phyloP scores from a whole-genome alignment of 2,329 filamentous ascomycete genomes.

The Fusarium oligoseptatum region DNA sequence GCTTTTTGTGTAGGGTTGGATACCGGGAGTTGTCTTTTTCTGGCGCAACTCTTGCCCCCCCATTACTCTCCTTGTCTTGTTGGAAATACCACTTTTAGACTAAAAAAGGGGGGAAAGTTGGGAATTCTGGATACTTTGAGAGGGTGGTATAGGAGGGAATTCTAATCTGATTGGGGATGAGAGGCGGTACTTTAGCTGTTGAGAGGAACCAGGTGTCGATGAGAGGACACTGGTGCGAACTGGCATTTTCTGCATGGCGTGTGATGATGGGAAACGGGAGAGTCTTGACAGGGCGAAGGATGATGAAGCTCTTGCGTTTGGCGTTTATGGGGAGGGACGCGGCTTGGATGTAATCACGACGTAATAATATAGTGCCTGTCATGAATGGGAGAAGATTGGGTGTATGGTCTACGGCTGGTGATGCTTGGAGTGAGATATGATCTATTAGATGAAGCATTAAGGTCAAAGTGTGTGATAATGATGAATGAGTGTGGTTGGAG shows the following conservation, averaged over 20 bases:
- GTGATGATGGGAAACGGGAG: slow-evolving; percentile 5
- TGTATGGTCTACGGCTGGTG: not conserved
- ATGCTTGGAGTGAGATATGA: not conserved
- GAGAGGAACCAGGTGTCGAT: not conserved
- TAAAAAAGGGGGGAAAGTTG: slow-evolving; percentile 7
- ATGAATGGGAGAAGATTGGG: slow-evolving; percentile 12
- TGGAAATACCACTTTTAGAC: slow-evolving; percentile 25
- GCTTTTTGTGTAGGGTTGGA: slow-evolving; percentile 20
- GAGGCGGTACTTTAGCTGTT: not conserved
- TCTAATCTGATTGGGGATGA: slow-evolving; percentile 13
- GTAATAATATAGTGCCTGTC: slow-evolving; percentile 38
- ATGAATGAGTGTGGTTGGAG: not conserved
- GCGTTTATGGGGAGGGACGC: slow-evolving; percentile 24
- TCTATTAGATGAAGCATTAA: too few species aligned
- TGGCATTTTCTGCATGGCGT: slow-evolving; percentile 9
- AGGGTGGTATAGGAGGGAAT: slow-evolving; percentile 1
- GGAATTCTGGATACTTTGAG: not conserved
- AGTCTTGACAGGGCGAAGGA: slow-evolving; percentile 1
- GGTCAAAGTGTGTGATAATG: not conserved
- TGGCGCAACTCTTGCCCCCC: slow-evolving; percentile 13
- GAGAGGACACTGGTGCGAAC: not conserved
- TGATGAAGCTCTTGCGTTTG: slow-evolving; percentile 14
- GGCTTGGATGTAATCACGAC: slow-evolving; percentile 38
- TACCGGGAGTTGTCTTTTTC: slow-evolving; percentile 35
- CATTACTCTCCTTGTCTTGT: slow-evolving; percentile 25